These are phyloP conservation scores for Mycena alexandri DNA, from an alignment of 768 basidiomycete genomes.

Conservation along the genomic window DNA sequence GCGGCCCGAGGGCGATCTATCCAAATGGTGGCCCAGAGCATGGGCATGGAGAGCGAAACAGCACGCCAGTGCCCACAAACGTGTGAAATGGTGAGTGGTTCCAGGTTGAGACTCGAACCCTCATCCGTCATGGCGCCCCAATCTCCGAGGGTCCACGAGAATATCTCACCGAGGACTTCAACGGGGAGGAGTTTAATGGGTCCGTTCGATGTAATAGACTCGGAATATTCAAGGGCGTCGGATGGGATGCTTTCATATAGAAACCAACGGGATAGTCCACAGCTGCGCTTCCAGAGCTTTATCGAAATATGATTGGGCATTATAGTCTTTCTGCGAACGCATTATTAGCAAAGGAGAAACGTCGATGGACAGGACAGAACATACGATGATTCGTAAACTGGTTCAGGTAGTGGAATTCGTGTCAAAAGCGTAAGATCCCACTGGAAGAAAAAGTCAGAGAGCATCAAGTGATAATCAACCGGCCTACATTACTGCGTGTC, in stretches of 20 bases:
- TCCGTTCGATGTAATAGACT: background rate
- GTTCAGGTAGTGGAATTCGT: background rate
- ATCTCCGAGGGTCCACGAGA: constrained; percentile 25
- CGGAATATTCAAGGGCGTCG: constrained; percentile 2
- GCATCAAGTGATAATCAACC: background rate
- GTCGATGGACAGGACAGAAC: background rate
- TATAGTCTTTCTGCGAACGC: constrained; percentile 7
- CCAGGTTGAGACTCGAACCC: constrained; percentile 14
- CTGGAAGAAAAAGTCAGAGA: background rate
- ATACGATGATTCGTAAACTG: background rate
- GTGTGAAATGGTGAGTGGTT: constrained; percentile 34
- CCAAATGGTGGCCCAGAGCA: constrained; percentile 36
- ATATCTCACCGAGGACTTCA: constrained; percentile 36
- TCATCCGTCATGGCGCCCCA: constrained; percentile 28
- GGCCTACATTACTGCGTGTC: background rate
- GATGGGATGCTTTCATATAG: constrained; percentile 20
- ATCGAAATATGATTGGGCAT: constrained; percentile 18
- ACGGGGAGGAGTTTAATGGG: constrained; percentile 30
- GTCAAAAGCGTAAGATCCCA: background rate
- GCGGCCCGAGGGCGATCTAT: constrained; percentile 30
- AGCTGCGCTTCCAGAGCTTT: constrained; percentile 32
- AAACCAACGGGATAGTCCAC: constrained; percentile 21
- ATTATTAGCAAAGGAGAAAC: constrained; percentile 7
- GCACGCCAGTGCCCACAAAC: constrained; percentile 34
- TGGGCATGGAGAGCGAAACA: constrained; percentile 31